Evolutionary conservation across 441 rosid genomes (phyloP).

Genomic region (Brassica balearica): DNA sequence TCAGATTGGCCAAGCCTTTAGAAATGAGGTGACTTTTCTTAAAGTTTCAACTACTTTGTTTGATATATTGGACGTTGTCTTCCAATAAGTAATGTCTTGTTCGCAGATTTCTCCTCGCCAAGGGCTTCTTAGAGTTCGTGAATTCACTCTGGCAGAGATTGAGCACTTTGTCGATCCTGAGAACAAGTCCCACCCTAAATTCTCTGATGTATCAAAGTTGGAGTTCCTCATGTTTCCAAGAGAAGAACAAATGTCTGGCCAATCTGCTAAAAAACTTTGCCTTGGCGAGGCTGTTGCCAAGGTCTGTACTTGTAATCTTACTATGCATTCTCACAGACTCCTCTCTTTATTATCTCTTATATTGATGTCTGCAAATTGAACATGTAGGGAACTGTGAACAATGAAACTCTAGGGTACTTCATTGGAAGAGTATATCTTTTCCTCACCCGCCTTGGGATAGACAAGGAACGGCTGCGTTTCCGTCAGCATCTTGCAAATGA

Average conservation of each 20-base stretch:
- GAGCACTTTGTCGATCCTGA: constrained; percentile 72
- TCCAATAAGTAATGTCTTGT: constrained; percentile 3
- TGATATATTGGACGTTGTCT: background rate
- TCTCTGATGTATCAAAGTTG: constrained; percentile 48
- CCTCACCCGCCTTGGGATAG: constrained; percentile 58
- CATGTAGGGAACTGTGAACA: constrained; percentile 56
- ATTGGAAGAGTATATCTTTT: constrained; percentile 68
- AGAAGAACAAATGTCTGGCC: constrained; percentile 62
- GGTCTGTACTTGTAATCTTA: constrained; percentile 42
- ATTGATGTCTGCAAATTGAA: constrained; percentile 18
- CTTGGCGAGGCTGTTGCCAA: constrained; percentile 58
- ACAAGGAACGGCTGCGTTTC: constrained; percentile 57
- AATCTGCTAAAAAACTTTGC: constrained; percentile 48
- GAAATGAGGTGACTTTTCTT: constrained; percentile 56
- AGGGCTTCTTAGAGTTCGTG: constrained; percentile 68
- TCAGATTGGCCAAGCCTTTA: constrained; percentile 70
- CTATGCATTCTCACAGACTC: background rate
- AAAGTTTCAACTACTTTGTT: background rate
- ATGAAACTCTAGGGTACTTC: constrained; percentile 62
- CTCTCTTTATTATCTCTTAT: background rate
- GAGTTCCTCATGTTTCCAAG: constrained; percentile 64
- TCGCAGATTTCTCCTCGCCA: constrained; percentile 68
- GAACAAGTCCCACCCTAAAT: constrained; percentile 61
- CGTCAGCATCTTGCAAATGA: constrained; percentile 70
- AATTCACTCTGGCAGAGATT: constrained; percentile 65